phyloP scores from a whole-genome alignment of 129 eudicot genomes.

The Flaveria sonorensis region DNA sequence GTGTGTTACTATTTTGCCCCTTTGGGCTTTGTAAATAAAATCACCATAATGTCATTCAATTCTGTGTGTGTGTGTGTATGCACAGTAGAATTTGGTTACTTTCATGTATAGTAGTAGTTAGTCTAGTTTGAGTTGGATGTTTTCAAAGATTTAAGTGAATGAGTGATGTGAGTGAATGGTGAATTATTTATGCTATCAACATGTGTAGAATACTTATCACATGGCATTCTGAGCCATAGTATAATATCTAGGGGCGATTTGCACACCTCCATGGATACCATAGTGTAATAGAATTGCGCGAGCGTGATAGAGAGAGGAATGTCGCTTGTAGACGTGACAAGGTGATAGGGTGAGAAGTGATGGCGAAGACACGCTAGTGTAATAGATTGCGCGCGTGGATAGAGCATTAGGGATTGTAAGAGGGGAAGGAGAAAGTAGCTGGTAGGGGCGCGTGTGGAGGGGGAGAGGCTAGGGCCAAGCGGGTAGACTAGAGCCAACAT shows the following conservation, averaged over 20 bases:
- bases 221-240: constrained; percentile 4
- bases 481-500: no score
- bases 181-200: constrained; percentile 21
- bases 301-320: no score
- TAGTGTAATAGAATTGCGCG: no score
- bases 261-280: background rate
- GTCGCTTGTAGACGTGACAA: no score
- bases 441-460: no score
- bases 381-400: no score
- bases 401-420: no score
- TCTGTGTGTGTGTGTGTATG: constrained; percentile 18
- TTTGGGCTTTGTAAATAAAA: constrained; percentile 25
- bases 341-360: no score
- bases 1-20: constrained; percentile 35
- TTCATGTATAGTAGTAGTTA: constrained; percentile 26
- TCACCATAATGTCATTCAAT: constrained; percentile 38
- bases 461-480: no score
- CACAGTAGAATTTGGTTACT: constrained; percentile 24
- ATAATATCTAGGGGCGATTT: background rate
- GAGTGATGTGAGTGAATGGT: constrained; percentile 37
- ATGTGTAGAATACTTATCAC: constrained; percentile 5
- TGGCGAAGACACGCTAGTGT: no score
- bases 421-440: no score
- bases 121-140: constrained; percentile 25
- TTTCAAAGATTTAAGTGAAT: constrained; percentile 15